A percentile compares a stretch with the other conserved stretches of the same genome.
These are phyloP conservation scores for Casuarina equisetifolia DNA, from an alignment of 306 rosid species.

Conservation along the genomic window DNA sequence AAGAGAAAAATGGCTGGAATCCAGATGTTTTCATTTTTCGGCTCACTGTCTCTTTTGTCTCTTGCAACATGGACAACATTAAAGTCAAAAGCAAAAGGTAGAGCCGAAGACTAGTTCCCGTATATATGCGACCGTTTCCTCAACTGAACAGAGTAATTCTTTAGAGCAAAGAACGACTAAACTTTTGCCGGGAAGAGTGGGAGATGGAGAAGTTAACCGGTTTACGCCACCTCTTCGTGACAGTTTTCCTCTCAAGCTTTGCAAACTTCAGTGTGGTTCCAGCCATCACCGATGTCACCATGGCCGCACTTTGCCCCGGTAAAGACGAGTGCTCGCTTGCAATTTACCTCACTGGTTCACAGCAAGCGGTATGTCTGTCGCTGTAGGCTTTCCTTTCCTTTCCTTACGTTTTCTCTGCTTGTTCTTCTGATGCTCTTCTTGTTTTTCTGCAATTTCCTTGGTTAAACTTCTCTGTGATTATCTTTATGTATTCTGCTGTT, in stretches of 20 bases:
- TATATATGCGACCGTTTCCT: not conserved
- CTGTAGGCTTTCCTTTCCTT: not conserved
- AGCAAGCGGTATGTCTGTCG: conserved; percentile 54
- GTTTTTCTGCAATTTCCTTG: not conserved
- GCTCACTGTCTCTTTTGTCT: not conserved
- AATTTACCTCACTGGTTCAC: conserved; percentile 79
- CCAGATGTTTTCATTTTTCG: not conserved
- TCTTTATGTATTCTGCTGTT: not conserved
- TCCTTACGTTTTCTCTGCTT: not conserved
- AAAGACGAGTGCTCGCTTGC: conserved; percentile 75
- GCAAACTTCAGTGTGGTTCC: conserved; percentile 40
- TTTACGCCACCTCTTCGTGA: conserved; percentile 56
- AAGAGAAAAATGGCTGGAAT: too few species aligned
- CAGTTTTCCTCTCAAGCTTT: conserved; percentile 46
- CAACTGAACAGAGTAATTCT: not conserved
- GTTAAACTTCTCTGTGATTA: not conserved
- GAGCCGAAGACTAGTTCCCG: not conserved
- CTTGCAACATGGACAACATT: not conserved
- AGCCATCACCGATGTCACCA: conserved; percentile 62
- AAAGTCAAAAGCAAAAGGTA: not conserved
- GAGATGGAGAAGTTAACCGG: conserved; percentile 38
- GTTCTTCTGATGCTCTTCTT: not conserved
- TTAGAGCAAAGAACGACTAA: not conserved
- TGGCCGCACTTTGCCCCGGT: conserved; percentile 75
- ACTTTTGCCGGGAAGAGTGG: not conserved